Conservation (phyloP, 495 filamentous ascomycete species). For the Staphylotrichum longicolle region DNA sequence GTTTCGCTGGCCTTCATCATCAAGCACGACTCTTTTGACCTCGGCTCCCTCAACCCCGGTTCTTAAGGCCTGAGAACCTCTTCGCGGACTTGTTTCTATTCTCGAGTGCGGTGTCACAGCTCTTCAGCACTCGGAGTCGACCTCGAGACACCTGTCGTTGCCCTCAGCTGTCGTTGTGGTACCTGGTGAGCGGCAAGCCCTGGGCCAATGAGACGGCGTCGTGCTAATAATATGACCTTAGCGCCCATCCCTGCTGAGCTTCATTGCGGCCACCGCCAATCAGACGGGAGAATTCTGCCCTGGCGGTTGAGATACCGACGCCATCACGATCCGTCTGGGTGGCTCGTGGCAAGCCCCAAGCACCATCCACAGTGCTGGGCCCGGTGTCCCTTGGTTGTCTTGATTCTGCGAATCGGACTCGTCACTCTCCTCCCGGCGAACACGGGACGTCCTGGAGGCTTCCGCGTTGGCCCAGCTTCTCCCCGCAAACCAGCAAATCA, state of each 20-base stretch:
- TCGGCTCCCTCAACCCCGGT: not conserved
- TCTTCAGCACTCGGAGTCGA: constrained; percentile 12
- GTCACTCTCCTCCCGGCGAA: not conserved
- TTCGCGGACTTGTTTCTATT: not conserved
- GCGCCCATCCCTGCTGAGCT: constrained; percentile 35
- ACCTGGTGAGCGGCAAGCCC: constrained; percentile 31
- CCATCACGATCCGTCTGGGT: constrained; percentile 31
- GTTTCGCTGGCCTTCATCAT: no score
- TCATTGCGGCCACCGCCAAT: constrained; percentile 31
- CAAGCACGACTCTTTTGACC: not conserved
- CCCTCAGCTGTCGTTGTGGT: constrained; percentile 23
- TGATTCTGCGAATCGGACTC: constrained; percentile 17
- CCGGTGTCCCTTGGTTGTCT: constrained; percentile 5
- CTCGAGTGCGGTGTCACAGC: constrained; percentile 3
- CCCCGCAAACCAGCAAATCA: constrained; percentile 2
- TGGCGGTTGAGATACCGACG: constrained; percentile 34
- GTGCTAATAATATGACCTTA: constrained; percentile 40
- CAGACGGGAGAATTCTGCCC: constrained; percentile 15
- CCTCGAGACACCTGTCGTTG: constrained; percentile 7
- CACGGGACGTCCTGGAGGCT: not conserved
- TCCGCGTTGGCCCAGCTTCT: not conserved
- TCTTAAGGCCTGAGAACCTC: not conserved
- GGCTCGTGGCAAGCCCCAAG: constrained; percentile 17
- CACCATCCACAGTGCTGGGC: constrained; percentile 17
- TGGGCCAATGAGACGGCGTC: constrained; percentile 30